Percentiles rank a stretch among this genome's conserved stretches.
These are phyloP conservation scores for Meyerozyma guilliermondii DNA, from an alignment of 1,139 yeast species.

Conservation along the genomic window DNA sequence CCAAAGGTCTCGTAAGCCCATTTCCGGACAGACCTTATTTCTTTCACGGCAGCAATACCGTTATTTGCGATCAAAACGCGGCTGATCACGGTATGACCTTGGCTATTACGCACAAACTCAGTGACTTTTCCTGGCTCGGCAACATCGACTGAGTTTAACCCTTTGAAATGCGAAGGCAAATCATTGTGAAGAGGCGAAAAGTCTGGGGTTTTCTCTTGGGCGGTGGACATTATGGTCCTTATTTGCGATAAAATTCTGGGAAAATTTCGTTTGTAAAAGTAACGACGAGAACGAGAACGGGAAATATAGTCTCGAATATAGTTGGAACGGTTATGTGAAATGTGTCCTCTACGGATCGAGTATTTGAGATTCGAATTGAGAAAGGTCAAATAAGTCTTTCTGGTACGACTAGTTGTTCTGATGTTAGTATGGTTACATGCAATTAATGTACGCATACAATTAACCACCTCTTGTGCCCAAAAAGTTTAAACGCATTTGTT, in stretches of 20 bases:
- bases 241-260: neutral
- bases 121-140: conserved; percentile 75
- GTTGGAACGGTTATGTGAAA: neutral
- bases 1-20: conserved; percentile 99
- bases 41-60: conserved; percentile 99
- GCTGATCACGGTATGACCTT: conserved; percentile 93
- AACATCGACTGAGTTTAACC: conserved; percentile 65
- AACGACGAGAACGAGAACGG: neutral
- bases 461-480: neutral
- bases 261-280: neutral
- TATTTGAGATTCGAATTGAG: neutral
- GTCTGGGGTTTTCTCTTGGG: conserved; percentile 12
- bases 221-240: neutral
- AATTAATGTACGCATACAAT: conserved; percentile 1
- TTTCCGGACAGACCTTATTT: conserved; percentile 92
- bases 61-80: conserved; percentile 91
- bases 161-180: conserved; percentile 72
- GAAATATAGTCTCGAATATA: neutral
- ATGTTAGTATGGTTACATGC: neutral
- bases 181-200: conserved; percentile 27
- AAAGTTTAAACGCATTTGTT: neutral
- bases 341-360: neutral
- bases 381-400: neutral
- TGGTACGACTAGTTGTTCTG: neutral
- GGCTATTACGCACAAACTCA: conserved; percentile 78